Percentiles rank a stretch among this genome's conserved stretches.
Evolutionary conservation across 345 rosid genomes (phyloP).

Genomic region (Populus pruinosa): DNA sequence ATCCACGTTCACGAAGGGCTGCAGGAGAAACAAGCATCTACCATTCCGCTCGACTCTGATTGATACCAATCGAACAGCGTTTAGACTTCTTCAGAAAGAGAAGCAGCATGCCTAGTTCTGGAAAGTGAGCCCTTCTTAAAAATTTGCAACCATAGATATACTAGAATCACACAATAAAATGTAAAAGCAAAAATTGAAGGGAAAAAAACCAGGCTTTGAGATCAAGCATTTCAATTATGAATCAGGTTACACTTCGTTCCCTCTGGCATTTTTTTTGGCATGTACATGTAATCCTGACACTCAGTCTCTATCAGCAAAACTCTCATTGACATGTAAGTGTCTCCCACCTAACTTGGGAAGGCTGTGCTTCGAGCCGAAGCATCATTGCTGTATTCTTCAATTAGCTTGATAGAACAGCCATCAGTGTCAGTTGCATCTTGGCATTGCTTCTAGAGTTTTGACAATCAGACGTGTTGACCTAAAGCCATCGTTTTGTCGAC

Average conservation of each 20-base stretch:
- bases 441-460: too few species aligned
- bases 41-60: background rate
- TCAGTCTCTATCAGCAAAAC: background rate
- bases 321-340: constrained; percentile 4
- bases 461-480: background rate
- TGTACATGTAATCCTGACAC: too few species aligned
- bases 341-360: background rate
- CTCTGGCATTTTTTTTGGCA: background rate
- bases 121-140: too few species aligned
- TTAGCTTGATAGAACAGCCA: too few species aligned
- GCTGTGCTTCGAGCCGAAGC: constrained; percentile 54
- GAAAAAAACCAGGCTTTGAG: background rate
- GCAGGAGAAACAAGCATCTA: background rate
- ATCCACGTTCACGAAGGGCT: background rate
- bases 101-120: too few species aligned
- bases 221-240: background rate
- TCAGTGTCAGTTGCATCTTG: background rate
- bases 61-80: too few species aligned
- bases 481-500: constrained; percentile 6
- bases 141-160: too few species aligned
- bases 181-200: background rate
- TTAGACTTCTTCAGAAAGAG: too few species aligned
- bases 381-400: background rate
- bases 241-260: background rate
- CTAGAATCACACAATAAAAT: too few species aligned